Evolutionary conservation across 495 filamentous ascomycete genomes (phyloP).

Genomic region (Chaetomium tenue): DNA sequence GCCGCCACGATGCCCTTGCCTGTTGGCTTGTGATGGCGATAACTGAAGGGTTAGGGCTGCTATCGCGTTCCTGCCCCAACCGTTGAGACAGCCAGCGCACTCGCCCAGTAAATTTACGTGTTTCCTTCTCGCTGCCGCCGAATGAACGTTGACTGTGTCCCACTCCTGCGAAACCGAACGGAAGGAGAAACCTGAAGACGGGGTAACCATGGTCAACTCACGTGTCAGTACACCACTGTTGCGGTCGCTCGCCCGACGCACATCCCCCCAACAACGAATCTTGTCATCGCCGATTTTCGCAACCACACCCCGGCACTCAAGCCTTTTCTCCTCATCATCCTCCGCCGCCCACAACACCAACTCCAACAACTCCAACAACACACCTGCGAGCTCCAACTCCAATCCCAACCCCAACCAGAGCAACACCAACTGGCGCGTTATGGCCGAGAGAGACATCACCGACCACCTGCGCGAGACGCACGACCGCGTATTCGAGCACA

Average conservation of each 20-base stretch:
- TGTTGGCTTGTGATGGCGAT: neutral
- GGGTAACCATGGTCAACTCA: slow-evolving; percentile 19
- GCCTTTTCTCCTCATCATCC: neutral
- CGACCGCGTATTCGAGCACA: slow-evolving; percentile 55
- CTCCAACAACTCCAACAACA: neutral
- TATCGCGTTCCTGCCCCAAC: slow-evolving; percentile 5
- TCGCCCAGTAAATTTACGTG: neutral
- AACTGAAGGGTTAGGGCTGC: slow-evolving; percentile 12
- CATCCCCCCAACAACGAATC: neutral
- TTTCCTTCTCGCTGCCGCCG: neutral
- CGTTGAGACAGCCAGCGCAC: neutral
- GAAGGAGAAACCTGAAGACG: neutral
- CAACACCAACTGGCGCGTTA: slow-evolving; percentile 25
- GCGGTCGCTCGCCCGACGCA: slow-evolving; percentile 12
- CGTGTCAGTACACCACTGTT: slow-evolving; percentile 14
- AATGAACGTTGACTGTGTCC: neutral
- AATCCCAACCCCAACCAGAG: slow-evolving; percentile 1
- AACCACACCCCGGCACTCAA: neutral
- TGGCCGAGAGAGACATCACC: slow-evolving; percentile 43
- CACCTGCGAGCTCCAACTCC: neutral
- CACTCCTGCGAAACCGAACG: neutral
- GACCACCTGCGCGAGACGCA: slow-evolving; percentile 48
- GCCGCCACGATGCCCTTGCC: neutral
- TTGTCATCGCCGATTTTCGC: slow-evolving; percentile 8
- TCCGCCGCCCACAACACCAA: neutral